Evolutionary conservation across 106 monocot genomes (phyloP), one percentile per base, ranked within the genome.

Genomic region (Triglochin maritima): DNA sequence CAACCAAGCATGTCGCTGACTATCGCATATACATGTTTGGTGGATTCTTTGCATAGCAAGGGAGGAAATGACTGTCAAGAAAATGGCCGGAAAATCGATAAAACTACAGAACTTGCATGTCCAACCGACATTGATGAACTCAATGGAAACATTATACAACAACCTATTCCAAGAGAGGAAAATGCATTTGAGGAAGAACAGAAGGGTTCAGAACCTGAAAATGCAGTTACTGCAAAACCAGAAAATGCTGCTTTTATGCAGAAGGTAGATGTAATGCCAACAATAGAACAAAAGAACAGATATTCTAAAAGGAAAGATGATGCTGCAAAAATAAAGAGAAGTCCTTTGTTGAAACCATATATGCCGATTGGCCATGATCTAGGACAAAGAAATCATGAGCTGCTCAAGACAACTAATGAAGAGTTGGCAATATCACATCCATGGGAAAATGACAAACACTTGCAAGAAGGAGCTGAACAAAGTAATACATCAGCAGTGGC

Each of bases 351-450:
- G 56, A 71, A 70, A 67, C 45, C 54, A 50, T 67, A 56, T 44
- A 44, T 61, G 50, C 71, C 71, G 46, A n/a, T 74, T 63, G 56
- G 70, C 56, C 55, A 65, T 17, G 77, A 84, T 54, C 60, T 70
- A 54, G 76, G 65, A 56, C 11, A 61, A 13, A 79, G 50, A 59
- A 76, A 70, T 59, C 53, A 57, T 47, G 70, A 1, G 29, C 29
- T 29, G 29, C 29, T 13, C 29, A 52, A 54, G 49, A 68, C 70
- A 79, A 48, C 12, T 47, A 56, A 62, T 17, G 75, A 47, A 51
- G 17, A 9, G n/a, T 69, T 7, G 50, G 16, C 51, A 43, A 45
- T 13, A 15, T 61, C 54, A 6, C 45, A 12, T 14, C 15, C 12
- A 63, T 57, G 46, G 55, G 50, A 62, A 17, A 61, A 45, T 11